phyloP scores from a whole-genome alignment of 2,329 filamentous ascomycete species.

The Aspergillus persii region DNA sequence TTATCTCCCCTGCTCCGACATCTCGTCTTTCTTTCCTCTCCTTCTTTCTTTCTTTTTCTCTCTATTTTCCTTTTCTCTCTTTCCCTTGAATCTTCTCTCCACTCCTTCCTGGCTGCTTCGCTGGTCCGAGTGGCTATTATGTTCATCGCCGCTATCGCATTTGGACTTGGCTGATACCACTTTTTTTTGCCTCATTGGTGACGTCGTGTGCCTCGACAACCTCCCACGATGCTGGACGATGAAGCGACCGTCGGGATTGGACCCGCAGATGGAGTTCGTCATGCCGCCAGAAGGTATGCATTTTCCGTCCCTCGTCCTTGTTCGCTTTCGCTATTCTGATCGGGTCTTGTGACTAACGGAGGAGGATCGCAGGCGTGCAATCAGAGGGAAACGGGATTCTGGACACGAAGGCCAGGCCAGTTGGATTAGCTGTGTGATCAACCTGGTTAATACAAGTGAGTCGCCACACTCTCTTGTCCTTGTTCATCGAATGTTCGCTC shows the following conservation, averaged over 20 bases:
- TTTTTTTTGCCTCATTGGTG: background rate
- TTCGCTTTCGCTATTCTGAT: background rate
- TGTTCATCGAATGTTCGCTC: conserved; percentile 7
- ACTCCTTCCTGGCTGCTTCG: conserved; percentile 15
- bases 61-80: background rate
- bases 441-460: conserved; percentile 90
- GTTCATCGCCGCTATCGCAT: conserved; percentile 15
- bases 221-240: conserved; percentile 30
- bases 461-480: background rate
- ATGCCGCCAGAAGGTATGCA: conserved; percentile 31
- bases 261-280: conserved; percentile 23
- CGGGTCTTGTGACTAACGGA: conserved; percentile 8
- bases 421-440: conserved; percentile 88
- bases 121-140: conserved; percentile 29
- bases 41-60: conserved; percentile 3
- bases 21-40: background rate
- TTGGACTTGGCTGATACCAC: conserved; percentile 13
- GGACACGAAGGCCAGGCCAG: conserved; percentile 72
- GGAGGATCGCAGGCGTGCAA: conserved; percentile 25
- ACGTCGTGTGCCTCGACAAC: background rate
- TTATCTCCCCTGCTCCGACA: background rate
- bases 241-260: conserved; percentile 30
- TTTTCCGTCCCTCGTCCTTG: background rate
- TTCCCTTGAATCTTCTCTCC: background rate
- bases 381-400: conserved; percentile 66